These are phyloP conservation scores for Fusarium decemcellulare DNA, from an alignment of 2,329 filamentous ascomycete species.

Conservation along the genomic window DNA sequence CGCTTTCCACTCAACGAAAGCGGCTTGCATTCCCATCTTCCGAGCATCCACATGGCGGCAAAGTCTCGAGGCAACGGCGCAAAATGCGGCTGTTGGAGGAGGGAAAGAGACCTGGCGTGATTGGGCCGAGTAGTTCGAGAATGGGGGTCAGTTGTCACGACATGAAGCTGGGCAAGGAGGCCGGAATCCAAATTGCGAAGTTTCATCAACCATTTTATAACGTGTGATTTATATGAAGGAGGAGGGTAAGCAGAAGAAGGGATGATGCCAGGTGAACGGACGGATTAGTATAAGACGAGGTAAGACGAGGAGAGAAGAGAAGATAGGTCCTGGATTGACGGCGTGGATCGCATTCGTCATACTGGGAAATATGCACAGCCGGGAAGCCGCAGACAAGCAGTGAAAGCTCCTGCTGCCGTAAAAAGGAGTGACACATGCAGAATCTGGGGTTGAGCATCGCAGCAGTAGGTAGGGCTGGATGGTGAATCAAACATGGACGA, in stretches of 20 bases:
- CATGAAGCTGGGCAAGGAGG: background rate
- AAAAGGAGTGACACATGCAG: background rate
- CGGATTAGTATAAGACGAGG: too few species aligned
- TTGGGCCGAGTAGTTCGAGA: slow-evolving; percentile 26
- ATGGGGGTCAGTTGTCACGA: background rate
- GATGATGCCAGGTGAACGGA: background rate
- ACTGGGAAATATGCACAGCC: too few species aligned
- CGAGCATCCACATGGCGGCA: slow-evolving; percentile 34
- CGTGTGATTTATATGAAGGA: background rate
- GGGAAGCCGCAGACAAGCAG: background rate
- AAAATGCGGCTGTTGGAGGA: slow-evolving; percentile 34
- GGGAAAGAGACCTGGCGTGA: slow-evolving; percentile 12
- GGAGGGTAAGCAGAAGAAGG: background rate
- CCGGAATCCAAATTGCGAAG: background rate
- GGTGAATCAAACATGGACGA: background rate
- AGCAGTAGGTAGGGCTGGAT: slow-evolving; percentile 1
- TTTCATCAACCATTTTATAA: background rate
- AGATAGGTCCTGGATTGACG: too few species aligned
- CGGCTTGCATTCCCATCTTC: slow-evolving; percentile 36
- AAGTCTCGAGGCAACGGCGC: slow-evolving; percentile 39
- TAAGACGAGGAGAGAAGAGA: too few species aligned
- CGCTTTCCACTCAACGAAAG: slow-evolving; percentile 34
- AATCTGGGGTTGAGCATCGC: slow-evolving; percentile 1
- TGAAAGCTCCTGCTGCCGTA: background rate
- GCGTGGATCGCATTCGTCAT: too few species aligned